Evolutionary conservation across 306 rosid genomes (phyloP), one percentile per base, ranked within the genome.

Genomic region (Astragalus membranaceus): DNA sequence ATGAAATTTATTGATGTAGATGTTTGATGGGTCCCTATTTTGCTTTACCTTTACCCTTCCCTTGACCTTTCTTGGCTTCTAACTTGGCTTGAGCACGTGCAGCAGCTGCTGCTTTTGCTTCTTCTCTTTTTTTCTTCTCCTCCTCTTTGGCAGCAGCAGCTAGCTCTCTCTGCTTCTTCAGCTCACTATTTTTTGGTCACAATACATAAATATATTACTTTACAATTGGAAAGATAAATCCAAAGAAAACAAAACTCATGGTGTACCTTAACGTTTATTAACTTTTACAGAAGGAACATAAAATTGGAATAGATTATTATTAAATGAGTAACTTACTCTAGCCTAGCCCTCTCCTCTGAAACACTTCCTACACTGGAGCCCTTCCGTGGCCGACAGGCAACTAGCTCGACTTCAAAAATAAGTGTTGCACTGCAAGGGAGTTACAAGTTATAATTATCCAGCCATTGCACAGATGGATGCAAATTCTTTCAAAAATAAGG

Each of bases 271-370:
- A 37, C 32, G 55, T 43, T 4, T 1, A 26, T 20, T 14, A 32
- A 51, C 8, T 37, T 3, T 51, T 6, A 30, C 32, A 70, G 30
- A 72, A 43, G 42, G 42, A 67, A 26, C 2, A 26, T 26, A 3
- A 1, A 1, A 26, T 26, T 26, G 30, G 30, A 26, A 26, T 26
- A n/a, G n/a, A 26, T 26, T 13, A 42, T 14, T 3, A 35, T 5
- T 20, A 9, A 43, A 23, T 20, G 33, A 29, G 55, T 5, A 15
- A 72, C 96, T 88, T 84, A 90, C 98, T 88, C 96, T 29, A 92
- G 96, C 82, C 98, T 86, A 35, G 91, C 89, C 75, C 98, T 85
- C 78, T 92, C 98, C 77, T 92, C 98, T 10, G 98, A 86, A 77
- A 87, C 98, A 69, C 95, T 86, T 43, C 79, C 95, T 49, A 88